Percentiles rank a stretch among this genome's conserved stretches.
Conservation (phyloP, 768 basidiomycete genomes). For the Termitomyces sp. region DNA sequence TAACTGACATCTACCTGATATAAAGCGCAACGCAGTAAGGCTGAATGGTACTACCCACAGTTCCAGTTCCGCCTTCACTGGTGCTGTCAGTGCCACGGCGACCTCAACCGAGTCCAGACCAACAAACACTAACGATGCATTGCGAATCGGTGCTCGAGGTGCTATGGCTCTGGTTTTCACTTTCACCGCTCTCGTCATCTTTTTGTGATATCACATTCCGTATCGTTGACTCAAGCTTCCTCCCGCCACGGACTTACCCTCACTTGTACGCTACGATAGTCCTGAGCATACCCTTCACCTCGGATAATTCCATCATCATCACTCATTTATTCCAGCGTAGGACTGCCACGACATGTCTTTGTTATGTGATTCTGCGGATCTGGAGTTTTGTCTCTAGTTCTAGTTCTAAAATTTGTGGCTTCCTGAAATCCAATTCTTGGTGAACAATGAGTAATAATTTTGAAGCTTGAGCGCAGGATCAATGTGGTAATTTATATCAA, state of each 20-base stretch:
- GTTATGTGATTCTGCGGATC: neutral
- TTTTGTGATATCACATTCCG: slow-evolving; percentile 1
- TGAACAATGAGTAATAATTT: neutral
- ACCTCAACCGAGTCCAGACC: slow-evolving; percentile 8
- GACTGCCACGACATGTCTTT: neutral
- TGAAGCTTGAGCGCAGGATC: neutral
- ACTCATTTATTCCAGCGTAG: slow-evolving; percentile 1
- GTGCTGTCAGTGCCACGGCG: neutral
- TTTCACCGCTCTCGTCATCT: neutral
- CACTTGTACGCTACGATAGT: neutral
- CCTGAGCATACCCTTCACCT: neutral
- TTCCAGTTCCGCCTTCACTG: slow-evolving; percentile 1
- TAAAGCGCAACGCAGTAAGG: slow-evolving; percentile 49
- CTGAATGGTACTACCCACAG: slow-evolving; percentile 42
- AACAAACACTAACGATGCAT: slow-evolving; percentile 5
- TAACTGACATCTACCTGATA: neutral
- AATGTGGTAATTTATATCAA: neutral
- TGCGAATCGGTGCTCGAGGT: neutral
- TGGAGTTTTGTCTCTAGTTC: neutral
- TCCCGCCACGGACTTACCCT: neutral
- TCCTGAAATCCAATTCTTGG: neutral
- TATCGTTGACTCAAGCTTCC: neutral
- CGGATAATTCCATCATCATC: neutral
- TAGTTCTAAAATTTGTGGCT: neutral
- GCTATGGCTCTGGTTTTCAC: neutral